Evolutionary conservation across 2,329 filamentous ascomycete genomes (phyloP).

Genomic region (Alternaria incomplexa): DNA sequence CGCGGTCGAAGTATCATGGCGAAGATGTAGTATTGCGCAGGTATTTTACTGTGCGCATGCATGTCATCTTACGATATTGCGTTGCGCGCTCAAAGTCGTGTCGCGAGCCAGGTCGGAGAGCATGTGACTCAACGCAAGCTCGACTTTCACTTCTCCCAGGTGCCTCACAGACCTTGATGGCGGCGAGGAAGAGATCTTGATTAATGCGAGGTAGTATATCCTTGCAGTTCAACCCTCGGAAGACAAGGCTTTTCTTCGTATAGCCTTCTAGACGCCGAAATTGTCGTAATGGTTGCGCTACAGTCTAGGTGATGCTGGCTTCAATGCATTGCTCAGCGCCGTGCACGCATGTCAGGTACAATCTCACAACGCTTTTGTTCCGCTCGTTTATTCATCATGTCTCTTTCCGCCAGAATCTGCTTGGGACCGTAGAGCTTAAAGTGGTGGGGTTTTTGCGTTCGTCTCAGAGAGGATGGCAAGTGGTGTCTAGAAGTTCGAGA

Average conservation of each 20-base stretch:
- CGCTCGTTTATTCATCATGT: background rate
- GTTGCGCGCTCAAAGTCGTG: background rate
- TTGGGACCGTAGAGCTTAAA: background rate
- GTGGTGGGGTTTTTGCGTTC: background rate
- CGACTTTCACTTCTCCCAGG: background rate
- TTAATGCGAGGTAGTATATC: background rate
- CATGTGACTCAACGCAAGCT: background rate
- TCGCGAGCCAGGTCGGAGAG: background rate
- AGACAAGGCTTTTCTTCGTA: background rate
- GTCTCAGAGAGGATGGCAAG: background rate
- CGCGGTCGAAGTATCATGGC: background rate
- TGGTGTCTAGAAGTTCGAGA: background rate
- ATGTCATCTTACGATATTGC: background rate
- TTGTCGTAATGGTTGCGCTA: background rate
- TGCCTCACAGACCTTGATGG: background rate
- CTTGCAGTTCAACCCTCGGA: fast-evolving
- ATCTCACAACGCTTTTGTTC: background rate
- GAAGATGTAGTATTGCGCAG: background rate
- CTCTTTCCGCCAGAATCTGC: background rate
- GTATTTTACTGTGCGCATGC: background rate
- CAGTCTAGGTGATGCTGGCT: background rate
- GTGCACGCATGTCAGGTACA: background rate
- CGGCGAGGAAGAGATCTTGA: background rate
- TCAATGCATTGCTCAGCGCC: background rate
- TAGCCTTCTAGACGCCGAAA: background rate